phyloP scores from a whole-genome alignment of 495 filamentous ascomycete species.

The Talaromyces thailandensis region DNA sequence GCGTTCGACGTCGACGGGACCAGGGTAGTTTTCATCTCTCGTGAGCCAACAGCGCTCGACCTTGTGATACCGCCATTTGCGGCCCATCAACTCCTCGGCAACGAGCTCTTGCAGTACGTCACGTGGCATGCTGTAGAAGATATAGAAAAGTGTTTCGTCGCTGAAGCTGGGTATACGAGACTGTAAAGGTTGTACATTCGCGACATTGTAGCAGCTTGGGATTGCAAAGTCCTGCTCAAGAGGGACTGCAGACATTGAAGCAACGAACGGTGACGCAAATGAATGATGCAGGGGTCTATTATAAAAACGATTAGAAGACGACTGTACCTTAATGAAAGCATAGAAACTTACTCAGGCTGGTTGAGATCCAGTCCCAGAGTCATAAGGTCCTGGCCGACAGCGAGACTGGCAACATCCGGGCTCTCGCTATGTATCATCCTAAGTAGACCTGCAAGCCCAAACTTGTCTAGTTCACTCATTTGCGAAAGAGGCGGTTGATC shows the following conservation, averaged over 20 bases:
- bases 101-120: conserved; percentile 81
- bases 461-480: conserved; percentile 74
- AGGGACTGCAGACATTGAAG: conserved; percentile 53
- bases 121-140: conserved; percentile 84
- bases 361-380: conserved; percentile 71
- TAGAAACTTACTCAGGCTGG: conserved; percentile 58
- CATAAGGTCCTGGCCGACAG: conserved; percentile 70
- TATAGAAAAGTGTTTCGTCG: conserved; percentile 87
- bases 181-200: conserved; percentile 73
- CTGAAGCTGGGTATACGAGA: conserved; percentile 74
- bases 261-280: conserved; percentile 63
- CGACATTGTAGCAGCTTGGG: conserved; percentile 79
- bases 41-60: conserved; percentile 83
- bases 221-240: conserved; percentile 69
- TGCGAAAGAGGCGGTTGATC: conserved; percentile 55
- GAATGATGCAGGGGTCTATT: conserved; percentile 52
- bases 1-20: conserved; percentile 51
- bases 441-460: conserved; percentile 70
- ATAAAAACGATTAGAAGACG: not conserved
- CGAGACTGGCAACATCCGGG: conserved; percentile 64
- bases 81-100: conserved; percentile 68
- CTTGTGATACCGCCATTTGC: conserved; percentile 93
- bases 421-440: conserved; percentile 71
- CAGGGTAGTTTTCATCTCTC: conserved; percentile 66
- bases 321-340: not conserved